A percentile compares a stretch with the other conserved stretches of the same genome.
Evolutionary conservation across 2,329 filamentous ascomycete species (phyloP).

Genomic region (Orbilia ellipsospora): DNA sequence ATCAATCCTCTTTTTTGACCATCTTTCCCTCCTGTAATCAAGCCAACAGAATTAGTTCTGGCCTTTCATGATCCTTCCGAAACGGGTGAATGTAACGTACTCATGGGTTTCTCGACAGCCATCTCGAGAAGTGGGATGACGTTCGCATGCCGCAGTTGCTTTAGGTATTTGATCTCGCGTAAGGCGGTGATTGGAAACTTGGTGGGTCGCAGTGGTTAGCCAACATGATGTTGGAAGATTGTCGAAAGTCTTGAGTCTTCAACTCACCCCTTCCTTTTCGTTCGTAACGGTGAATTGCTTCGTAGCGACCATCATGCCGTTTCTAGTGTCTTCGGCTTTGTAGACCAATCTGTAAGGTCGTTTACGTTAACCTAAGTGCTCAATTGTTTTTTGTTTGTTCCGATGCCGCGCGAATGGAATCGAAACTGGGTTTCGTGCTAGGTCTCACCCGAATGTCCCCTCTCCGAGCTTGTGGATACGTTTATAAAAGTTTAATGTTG

Average conservation of each 20-base stretch:
- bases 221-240: background rate
- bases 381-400: background rate
- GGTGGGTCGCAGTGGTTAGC: constrained; percentile 40
- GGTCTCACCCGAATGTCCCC: constrained; percentile 85
- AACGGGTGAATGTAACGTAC: constrained; percentile 16
- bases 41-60: constrained; percentile 12
- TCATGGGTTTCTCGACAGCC: constrained; percentile 80
- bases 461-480: constrained; percentile 87
- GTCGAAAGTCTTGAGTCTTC: background rate
- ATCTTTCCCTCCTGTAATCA: constrained; percentile 71
- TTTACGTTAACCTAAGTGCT: constrained; percentile 5
- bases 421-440: constrained; percentile 25
- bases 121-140: constrained; percentile 91
- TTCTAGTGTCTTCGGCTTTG: constrained; percentile 61
- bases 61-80: background rate
- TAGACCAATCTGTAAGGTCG: constrained; percentile 47
- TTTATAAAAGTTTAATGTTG: constrained; percentile 82
- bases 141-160: constrained; percentile 91
- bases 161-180: constrained; percentile 96
- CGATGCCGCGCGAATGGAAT: background rate
- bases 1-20: constrained; percentile 74
- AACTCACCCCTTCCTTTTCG: constrained; percentile 88
- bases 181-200: constrained; percentile 97
- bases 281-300: constrained; percentile 99
- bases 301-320: constrained; percentile 80